Base-by-base conservation (phyloP, 805 yeast genomes). In the Kuraishia cidri region DNA sequence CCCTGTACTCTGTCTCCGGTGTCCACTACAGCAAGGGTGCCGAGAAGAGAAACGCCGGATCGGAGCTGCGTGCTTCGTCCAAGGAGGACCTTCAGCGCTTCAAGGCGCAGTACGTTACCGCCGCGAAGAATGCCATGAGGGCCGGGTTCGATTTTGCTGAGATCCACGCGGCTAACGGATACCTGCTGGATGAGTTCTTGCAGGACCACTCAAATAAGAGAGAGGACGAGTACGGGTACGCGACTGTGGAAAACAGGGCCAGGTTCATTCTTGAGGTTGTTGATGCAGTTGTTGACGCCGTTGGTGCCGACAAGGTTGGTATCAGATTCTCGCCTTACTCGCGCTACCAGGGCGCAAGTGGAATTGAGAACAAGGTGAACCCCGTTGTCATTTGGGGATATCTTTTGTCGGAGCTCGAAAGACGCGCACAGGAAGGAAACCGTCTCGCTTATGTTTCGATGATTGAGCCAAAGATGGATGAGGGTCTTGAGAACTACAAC, bases 241-340 rank as follows among this genome's bases (percentile, higher is more conserved):
- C 56, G 1, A 39, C 48, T 9, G 43, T 50, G 29, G 57, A 53
- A 28, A 53, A 51, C 40, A 41, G 58, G 30, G 43, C 44, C 31
- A 40, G 53, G 17, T 38, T 50, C 16, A 34, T 41, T 3, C 35
- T 47, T 31, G 55, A 53, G 30, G 26, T 49, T 14, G 56, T 75
- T 14, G 79, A 73, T 42, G 66, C 69, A 3, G 42, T 73, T 24
- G 55, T 57, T 18, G 67, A 54, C 5, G 73, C 68, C 2, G 50
- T 76, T 40, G 85, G 84, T 31, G 61, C 69, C 14, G 60, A 61
- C 3, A 62, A 54, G 31, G 52, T 64, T 22, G 71, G 65, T 32
- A 41, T 71, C 30, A 58, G 79, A 42, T 42, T 66, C 23, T 60
- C 71, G 13, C 72, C 72, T 23, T 52, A 43, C 17, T 59, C 68